Conservation (phyloP, 345 rosid species). For the Syzygium oleosum region DNA sequence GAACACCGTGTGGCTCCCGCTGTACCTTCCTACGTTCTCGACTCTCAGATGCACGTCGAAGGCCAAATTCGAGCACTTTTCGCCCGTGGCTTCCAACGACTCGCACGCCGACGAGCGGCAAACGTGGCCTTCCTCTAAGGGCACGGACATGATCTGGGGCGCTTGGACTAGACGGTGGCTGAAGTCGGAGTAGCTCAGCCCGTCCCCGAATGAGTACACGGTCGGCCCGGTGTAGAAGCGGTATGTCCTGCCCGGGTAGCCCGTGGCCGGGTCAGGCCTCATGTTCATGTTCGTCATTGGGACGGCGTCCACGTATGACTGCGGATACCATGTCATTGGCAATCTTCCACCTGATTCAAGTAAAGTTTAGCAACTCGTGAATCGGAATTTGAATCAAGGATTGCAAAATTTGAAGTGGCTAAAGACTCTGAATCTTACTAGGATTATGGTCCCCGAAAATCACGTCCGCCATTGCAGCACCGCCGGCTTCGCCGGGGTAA, state of each 20-base stretch:
- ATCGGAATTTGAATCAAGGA: neutral
- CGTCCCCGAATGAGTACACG: constrained; percentile 76
- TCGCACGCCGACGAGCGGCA: constrained; percentile 54
- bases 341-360: constrained; percentile 57
- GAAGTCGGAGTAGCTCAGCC: constrained; percentile 55
- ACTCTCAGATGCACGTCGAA: constrained; percentile 50
- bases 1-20: constrained; percentile 69
- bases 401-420: neutral
- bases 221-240: constrained; percentile 88
- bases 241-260: constrained; percentile 87
- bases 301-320: constrained; percentile 55
- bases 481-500: constrained; percentile 93
- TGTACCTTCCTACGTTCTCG: constrained; percentile 32
- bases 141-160: constrained; percentile 38
- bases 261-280: constrained; percentile 66
- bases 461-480: constrained; percentile 84
- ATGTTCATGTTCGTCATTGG: constrained; percentile 97
- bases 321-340: constrained; percentile 98
- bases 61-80: constrained; percentile 29
- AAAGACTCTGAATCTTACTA: constrained; percentile 28
- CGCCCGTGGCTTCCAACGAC: constrained; percentile 37
- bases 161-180: constrained; percentile 46
- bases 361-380: neutral
- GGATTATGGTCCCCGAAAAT: constrained; percentile 76
- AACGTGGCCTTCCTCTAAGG: constrained; percentile 35